These are phyloP conservation scores for Botrytis deweyae DNA, from an alignment of 2,329 filamentous ascomycete genomes.

Conservation along the genomic window DNA sequence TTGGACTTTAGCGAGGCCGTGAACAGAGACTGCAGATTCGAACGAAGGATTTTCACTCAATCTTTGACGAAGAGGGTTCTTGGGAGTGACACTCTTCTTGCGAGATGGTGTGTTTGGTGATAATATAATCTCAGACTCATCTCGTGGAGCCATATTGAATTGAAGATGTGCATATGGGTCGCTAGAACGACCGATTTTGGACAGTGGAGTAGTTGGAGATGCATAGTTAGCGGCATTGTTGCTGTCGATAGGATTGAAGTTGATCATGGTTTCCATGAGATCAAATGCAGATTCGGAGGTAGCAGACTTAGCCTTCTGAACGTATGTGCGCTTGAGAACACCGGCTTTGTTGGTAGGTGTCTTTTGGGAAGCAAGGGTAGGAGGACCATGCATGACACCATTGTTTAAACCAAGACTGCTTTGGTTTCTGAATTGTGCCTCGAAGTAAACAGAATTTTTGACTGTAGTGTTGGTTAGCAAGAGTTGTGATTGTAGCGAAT, in stretches of 20 bases:
- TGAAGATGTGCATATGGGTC: background rate
- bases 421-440: constrained; percentile 5
- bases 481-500: background rate
- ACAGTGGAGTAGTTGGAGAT: background rate
- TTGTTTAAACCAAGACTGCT: background rate
- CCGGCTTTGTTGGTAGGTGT: background rate
- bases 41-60: constrained; percentile 19
- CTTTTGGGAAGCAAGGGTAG: background rate
- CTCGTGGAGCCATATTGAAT: background rate
- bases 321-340: constrained; percentile 15
- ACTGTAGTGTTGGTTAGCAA: background rate
- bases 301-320: background rate
- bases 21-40: constrained; percentile 14
- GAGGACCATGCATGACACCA: background rate
- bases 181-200: background rate
- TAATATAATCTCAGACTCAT: background rate
- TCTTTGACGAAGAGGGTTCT: constrained; percentile 7
- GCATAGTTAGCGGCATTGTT: background rate
- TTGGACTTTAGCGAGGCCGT: constrained; percentile 12
- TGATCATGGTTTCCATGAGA: background rate
- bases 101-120: background rate
- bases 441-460: constrained; percentile 2
- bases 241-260: background rate
- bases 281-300: background rate
- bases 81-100: background rate